Conservation (phyloP, 106 monocot genomes). For the Xerophyta viscosa region DNA sequence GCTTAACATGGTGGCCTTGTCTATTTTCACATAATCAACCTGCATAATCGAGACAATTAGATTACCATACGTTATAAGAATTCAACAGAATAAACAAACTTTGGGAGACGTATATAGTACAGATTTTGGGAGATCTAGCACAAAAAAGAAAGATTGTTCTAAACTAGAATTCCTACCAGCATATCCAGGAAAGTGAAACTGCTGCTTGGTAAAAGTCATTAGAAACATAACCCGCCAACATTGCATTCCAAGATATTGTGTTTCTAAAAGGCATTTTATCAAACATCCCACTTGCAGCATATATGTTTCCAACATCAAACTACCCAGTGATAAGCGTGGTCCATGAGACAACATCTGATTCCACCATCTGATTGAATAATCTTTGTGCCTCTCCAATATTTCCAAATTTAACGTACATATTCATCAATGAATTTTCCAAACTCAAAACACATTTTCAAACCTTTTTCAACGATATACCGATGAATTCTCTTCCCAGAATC, state of each 20-base stretch:
- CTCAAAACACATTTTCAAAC: conserved; percentile 25
- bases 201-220: conserved; percentile 27
- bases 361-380: conserved; percentile 21
- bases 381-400: conserved; percentile 23
- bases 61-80: too few species aligned
- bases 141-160: too few species aligned
- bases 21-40: conserved; percentile 19
- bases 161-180: conserved; percentile 24
- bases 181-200: conserved; percentile 28
- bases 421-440: conserved; percentile 38
- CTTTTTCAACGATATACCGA: conserved; percentile 23
- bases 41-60: too few species aligned
- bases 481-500: conserved; percentile 33
- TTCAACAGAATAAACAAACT: too few species aligned
- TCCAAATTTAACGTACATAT: conserved; percentile 34
- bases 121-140: too few species aligned
- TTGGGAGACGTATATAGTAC: too few species aligned
- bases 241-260: conserved; percentile 36
- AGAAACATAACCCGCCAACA: conserved; percentile 27
- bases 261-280: conserved; percentile 24
- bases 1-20: conserved; percentile 25
- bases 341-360: conserved; percentile 32
- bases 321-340: conserved; percentile 37
- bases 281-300: conserved; percentile 18
- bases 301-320: conserved; percentile 3